A percentile compares a stretch with the other conserved stretches of the same genome.
These are phyloP conservation scores for Scleroderma bovista DNA, from an alignment of 768 basidiomycete genomes.

Conservation along the genomic window DNA sequence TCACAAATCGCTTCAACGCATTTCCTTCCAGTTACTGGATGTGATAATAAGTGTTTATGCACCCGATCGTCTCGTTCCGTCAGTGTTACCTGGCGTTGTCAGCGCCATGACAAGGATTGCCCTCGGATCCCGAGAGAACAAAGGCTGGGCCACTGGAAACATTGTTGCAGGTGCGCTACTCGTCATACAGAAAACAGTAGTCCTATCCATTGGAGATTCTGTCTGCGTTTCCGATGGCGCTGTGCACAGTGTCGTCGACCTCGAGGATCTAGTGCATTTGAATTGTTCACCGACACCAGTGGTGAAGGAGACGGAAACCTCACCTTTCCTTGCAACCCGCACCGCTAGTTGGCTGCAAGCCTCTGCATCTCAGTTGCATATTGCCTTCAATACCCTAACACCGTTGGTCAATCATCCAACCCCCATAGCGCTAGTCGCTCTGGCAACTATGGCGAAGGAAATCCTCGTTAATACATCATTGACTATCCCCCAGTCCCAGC, in stretches of 20 bases:
- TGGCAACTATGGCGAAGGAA: constrained; percentile 49
- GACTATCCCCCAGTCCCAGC: constrained; percentile 63
- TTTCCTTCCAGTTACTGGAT: constrained; percentile 54
- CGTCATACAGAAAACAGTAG: constrained; percentile 50
- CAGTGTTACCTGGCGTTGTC: constrained; percentile 79
- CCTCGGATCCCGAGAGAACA: constrained; percentile 45
- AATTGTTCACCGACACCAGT: constrained; percentile 10
- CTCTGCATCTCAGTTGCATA: constrained; percentile 76
- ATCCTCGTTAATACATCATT: constrained; percentile 52
- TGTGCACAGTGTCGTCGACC: constrained; percentile 45
- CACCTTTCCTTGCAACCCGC: constrained; percentile 48
- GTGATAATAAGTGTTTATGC: constrained; percentile 47
- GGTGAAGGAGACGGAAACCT: constrained; percentile 20
- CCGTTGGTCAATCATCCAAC: constrained; percentile 70
- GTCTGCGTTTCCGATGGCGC: constrained; percentile 60
- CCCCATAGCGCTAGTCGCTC: constrained; percentile 52
- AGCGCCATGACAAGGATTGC: constrained; percentile 72
- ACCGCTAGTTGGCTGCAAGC: constrained; percentile 76
- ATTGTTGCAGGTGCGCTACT: constrained; percentile 52
- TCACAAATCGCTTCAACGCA: constrained; percentile 54
- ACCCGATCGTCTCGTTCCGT: constrained; percentile 49
- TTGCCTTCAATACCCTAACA: constrained; percentile 73
- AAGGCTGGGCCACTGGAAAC: constrained; percentile 72
- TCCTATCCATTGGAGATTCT: constrained; percentile 60
- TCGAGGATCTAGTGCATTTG: constrained; percentile 56